These are phyloP conservation scores for Cladosporium velox DNA, from an alignment of 2,329 filamentous ascomycete genomes.

Conservation along the genomic window DNA sequence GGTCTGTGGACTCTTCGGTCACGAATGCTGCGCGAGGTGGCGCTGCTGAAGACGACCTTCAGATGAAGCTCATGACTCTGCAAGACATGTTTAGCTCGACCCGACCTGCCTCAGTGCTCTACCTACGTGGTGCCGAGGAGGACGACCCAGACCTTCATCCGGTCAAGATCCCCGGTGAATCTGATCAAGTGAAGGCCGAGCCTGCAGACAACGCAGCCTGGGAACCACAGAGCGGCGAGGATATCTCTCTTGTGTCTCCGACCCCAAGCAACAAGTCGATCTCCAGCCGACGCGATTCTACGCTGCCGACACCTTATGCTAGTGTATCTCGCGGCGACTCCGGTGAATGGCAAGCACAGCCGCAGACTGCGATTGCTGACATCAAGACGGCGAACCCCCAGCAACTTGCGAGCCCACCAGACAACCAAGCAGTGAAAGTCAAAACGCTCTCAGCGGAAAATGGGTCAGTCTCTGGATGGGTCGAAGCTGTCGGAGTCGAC, in stretches of 20 bases:
- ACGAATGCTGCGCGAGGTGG: slow-evolving; percentile 45
- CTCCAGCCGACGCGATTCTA: slow-evolving; percentile 43
- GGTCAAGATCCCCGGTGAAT: slow-evolving; percentile 69
- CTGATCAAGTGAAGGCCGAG: slow-evolving; percentile 57
- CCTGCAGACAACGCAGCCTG: slow-evolving; percentile 49
- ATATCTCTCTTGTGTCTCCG: slow-evolving; percentile 57
- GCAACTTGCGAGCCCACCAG: slow-evolving; percentile 50
- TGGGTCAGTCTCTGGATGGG: slow-evolving; percentile 75
- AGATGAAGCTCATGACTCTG: slow-evolving; percentile 73
- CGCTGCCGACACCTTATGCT: slow-evolving; percentile 46
- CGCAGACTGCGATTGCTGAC: slow-evolving; percentile 56
- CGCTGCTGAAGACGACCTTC: slow-evolving; percentile 66
- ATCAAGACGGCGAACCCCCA: slow-evolving; percentile 41
- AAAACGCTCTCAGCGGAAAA: slow-evolving; percentile 59
- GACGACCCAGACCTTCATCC: slow-evolving; percentile 81
- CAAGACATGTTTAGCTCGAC: slow-evolving; percentile 91
- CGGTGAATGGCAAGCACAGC: slow-evolving; percentile 53
- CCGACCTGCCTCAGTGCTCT: slow-evolving; percentile 74
- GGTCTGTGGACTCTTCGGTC: slow-evolving; percentile 81
- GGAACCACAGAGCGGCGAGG: slow-evolving; percentile 57
- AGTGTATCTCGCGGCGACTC: slow-evolving; percentile 49
- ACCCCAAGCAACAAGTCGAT: slow-evolving; percentile 51
- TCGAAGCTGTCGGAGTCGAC: slow-evolving; percentile 91
- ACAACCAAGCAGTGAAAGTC: slow-evolving; percentile 56
- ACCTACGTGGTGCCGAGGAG: slow-evolving; percentile 72